A percentile compares a stretch with the other conserved stretches of the same genome.
phyloP scores from a whole-genome alignment of 495 filamentous ascomycete genomes.

The Annulohypoxylon bovei region DNA sequence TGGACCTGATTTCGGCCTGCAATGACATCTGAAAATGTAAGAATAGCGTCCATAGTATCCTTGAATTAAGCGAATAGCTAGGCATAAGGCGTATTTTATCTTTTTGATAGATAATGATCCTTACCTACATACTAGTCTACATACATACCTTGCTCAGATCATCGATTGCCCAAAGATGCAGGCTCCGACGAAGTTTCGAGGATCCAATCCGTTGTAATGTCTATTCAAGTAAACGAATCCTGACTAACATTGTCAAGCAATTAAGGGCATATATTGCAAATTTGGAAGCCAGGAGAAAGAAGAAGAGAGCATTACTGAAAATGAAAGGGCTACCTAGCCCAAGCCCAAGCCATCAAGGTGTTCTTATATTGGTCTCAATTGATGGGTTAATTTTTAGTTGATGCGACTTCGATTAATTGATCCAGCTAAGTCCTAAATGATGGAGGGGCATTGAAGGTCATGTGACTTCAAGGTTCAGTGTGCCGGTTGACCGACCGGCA shows the following conservation, averaged over 20 bases:
- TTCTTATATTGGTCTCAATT: slow-evolving; percentile 9
- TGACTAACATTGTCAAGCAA: background rate
- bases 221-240: background rate
- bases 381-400: background rate
- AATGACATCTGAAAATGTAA: background rate
- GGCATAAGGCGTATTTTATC: background rate
- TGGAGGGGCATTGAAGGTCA: slow-evolving; percentile 13
- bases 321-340: background rate
- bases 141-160: slow-evolving; percentile 1
- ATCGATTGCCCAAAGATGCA: background rate
- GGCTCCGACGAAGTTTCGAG: background rate
- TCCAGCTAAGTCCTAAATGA: background rate
- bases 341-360: slow-evolving; percentile 34
- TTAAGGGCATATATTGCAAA: background rate
- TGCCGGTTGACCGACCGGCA: slow-evolving; percentile 24
- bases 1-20: background rate
- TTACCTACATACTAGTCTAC: background rate
- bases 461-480: background rate
- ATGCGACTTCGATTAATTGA: background rate
- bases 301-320: background rate
- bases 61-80: background rate
- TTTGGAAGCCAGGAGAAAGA: background rate
- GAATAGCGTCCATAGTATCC: background rate
- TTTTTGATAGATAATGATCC: background rate
- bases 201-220: background rate